Conservation (phyloP, 352 stramenopile species). For the Globisporangium abappressorium region DNA sequence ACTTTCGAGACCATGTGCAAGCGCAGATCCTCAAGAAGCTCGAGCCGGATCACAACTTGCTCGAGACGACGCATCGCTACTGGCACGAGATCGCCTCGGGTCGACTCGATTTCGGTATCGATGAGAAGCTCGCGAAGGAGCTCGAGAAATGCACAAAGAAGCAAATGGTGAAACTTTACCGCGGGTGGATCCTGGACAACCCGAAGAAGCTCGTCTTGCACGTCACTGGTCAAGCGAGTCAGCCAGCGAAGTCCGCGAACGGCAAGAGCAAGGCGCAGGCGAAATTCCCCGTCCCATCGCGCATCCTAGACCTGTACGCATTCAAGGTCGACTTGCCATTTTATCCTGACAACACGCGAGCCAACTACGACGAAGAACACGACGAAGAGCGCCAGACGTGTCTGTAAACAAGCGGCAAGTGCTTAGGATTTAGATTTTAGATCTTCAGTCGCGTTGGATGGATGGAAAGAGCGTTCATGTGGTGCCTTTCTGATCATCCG, state of each 20-base stretch:
- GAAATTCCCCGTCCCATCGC: constrained; percentile 23
- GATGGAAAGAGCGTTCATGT: background rate
- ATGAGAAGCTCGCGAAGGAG: constrained; percentile 65
- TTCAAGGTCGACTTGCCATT: constrained; percentile 59
- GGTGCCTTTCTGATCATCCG: background rate
- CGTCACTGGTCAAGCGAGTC: constrained; percentile 55
- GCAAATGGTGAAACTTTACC: constrained; percentile 60
- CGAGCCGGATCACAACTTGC: constrained; percentile 78
- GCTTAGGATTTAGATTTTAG: background rate
- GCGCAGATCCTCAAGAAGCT: constrained; percentile 79
- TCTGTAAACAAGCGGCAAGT: constrained; percentile 11
- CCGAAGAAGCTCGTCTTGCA: constrained; percentile 67
- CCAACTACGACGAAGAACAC: constrained; percentile 7
- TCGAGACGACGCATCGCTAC: constrained; percentile 69
- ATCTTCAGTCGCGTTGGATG: background rate
- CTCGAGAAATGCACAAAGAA: constrained; percentile 66
- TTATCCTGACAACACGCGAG: constrained; percentile 50
- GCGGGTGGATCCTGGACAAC: constrained; percentile 55
- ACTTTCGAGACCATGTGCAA: constrained; percentile 79
- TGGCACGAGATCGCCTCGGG: constrained; percentile 81
- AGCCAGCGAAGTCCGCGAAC: constrained; percentile 31
- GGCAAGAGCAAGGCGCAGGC: constrained; percentile 27
- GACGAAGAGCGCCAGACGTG: constrained; percentile 10
- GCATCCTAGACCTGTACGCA: constrained; percentile 54
- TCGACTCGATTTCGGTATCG: constrained; percentile 72